phyloP scores from a whole-genome alignment of 129 eudicot species.

The Artemisia annua region DNA sequence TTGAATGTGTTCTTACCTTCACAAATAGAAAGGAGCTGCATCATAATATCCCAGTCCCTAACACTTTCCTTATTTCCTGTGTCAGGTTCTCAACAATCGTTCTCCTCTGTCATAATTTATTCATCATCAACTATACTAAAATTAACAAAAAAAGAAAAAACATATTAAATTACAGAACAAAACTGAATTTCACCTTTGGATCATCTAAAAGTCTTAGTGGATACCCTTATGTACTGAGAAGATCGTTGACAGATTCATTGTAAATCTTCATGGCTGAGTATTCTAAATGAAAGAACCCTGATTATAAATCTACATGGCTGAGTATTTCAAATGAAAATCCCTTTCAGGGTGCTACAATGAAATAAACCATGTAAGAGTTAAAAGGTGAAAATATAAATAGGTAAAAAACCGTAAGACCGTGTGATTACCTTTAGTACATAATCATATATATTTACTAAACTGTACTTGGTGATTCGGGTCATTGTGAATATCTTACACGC shows the following conservation, averaged over 20 bases:
- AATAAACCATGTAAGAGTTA: slow-evolving; percentile 19
- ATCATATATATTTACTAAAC: slow-evolving; percentile 80
- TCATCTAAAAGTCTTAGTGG: slow-evolving; percentile 92
- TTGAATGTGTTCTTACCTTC: no score
- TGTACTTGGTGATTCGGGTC: slow-evolving; percentile 89
- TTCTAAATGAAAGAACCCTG: no score
- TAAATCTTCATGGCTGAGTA: no score
- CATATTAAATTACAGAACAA: neutral
- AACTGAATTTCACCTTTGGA: slow-evolving; percentile 70
- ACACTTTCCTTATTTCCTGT: slow-evolving; percentile 79
- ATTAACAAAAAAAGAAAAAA: neutral
- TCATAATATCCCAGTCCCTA: slow-evolving; percentile 74
- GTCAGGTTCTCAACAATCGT: slow-evolving; percentile 87
- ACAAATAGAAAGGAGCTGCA: no score
- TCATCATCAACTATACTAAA: slow-evolving; percentile 4
- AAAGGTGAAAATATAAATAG: neutral
- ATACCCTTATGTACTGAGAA: slow-evolving; percentile 60
- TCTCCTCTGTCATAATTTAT: slow-evolving; percentile 63
- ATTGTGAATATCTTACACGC: slow-evolving; percentile 95
- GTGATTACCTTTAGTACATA: slow-evolving; percentile 71
- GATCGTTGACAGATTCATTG: slow-evolving; percentile 87
- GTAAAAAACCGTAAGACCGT: slow-evolving; percentile 21
- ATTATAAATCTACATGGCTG: slow-evolving; percentile 91
- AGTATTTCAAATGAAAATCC: slow-evolving; percentile 77
- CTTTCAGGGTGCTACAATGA: slow-evolving; percentile 73